Conservation (phyloP, 2,329 filamentous ascomycete species). For the Aspergillus ochraceoroseus region DNA sequence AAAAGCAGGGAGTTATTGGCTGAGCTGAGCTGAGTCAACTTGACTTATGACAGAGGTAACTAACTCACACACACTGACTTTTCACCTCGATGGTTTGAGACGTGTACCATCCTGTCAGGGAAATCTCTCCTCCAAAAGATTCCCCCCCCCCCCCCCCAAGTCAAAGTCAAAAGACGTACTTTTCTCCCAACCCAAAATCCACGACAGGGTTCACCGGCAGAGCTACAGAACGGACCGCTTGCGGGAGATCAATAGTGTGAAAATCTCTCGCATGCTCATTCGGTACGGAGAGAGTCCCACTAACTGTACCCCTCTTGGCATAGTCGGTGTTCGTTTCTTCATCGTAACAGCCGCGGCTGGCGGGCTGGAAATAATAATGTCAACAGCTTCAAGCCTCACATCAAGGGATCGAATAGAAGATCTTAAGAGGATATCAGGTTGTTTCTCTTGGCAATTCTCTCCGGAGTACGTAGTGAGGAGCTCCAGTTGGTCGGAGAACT, state of each 20-base stretch:
- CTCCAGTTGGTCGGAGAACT: too few species aligned
- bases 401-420: not conserved
- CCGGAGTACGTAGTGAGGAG: not conserved
- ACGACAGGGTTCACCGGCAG: slow-evolving; percentile 15
- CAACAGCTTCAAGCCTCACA: not conserved
- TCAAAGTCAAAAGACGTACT: too few species aligned
- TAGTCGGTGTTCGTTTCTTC: slow-evolving; percentile 12
- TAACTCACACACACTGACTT: too few species aligned
- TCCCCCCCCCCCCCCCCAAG: too few species aligned
- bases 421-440: not conserved
- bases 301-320: slow-evolving; percentile 11
- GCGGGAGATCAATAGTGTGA: slow-evolving; percentile 19
- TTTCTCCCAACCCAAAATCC: slow-evolving; percentile 1
- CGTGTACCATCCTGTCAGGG: not conserved
- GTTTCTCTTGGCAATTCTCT: not conserved
- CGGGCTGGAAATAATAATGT: slow-evolving; percentile 20
- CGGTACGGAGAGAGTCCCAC: slow-evolving; percentile 6
- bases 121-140: too few species aligned
- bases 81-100: not conserved
- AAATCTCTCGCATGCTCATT: slow-evolving; percentile 10
- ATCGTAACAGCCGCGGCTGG: slow-evolving; percentile 24
- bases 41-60: too few species aligned
- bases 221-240: slow-evolving; percentile 22
- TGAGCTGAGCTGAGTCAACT: slow-evolving; percentile 4
- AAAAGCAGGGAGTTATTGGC: slow-evolving; percentile 5